Base-by-base conservation (phyloP, 495 filamentous ascomycete genomes). In the Lichina pygmaea region DNA sequence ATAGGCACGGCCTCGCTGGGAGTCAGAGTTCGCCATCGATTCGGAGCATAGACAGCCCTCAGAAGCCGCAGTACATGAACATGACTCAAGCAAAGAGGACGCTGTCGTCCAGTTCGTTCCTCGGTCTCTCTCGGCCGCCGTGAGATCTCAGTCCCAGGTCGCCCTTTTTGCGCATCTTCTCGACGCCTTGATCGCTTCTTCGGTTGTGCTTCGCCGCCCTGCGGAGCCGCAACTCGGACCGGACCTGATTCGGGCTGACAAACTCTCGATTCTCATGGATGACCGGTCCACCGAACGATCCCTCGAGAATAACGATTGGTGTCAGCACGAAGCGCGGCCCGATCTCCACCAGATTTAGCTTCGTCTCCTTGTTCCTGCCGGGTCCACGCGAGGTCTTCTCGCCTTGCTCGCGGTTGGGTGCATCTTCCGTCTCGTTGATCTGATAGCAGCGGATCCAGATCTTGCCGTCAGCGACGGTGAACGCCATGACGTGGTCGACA, bases 251-350 rank as follows among this genome's bases (percentile, higher is more conserved):
- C 33, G 89, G 91, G 52, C 77, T 84, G 45, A 97, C 82, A 55
- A 93, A 97, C 54, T 93, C 81, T 68, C 89, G 92, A 60, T 97
- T 97, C 70, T 95, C 85, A 63, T 93, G 95, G 50, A 97, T 86
- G 46, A 95, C 81, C 2, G 91, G 91, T 0, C 89, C 89, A 44
- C 89, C 89, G 52, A 99, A 99, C 49, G 78, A 83, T 32, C 79
- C 81, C 59, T 99, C 89, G 45, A 93, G 71, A 51, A 99, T 93
- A 41, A 95, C 73, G 49, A 95, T 95, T 2, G 91, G 89, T 42
- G 86, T 94, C 44, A 95, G 63, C 16, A 95, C 86, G 54, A 95
- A 93, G 43, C 89, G 70, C 6, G 91, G 86, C 1, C 89, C 91
- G 47, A 97, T 93, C 63, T 97, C 89, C 2, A 93, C 77, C 41